Percentiles rank a stretch among this genome's conserved stretches.
Conservation (phyloP, 805 yeast species). For the Vanderwaltozyma yarrowii region DNA sequence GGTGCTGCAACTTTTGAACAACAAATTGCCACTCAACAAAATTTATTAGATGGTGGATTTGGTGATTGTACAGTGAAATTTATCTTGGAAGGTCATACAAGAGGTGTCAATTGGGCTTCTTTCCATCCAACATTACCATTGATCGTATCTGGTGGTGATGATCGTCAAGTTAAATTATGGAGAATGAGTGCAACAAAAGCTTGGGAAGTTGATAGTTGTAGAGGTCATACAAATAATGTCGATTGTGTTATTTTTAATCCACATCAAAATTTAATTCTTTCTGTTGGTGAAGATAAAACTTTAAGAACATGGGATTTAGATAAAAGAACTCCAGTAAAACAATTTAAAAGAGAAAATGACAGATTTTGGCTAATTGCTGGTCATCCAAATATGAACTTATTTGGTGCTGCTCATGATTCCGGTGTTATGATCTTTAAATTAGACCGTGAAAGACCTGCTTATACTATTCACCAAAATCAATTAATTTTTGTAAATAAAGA, state of each 20-base stretch:
- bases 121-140: slow-evolving; percentile 96
- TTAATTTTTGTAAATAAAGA: slow-evolving; percentile 71
- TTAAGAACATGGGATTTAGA: slow-evolving; percentile 95
- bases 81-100: slow-evolving; percentile 94
- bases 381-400: slow-evolving; percentile 84
- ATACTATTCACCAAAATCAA: slow-evolving; percentile 60
- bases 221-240: slow-evolving; percentile 95
- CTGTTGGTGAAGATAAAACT: slow-evolving; percentile 96
- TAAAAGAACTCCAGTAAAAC: slow-evolving; percentile 86
- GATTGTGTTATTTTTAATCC: slow-evolving; percentile 89
- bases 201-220: slow-evolving; percentile 97
- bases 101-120: slow-evolving; percentile 97
- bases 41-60: slow-evolving; percentile 84
- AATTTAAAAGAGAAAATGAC: slow-evolving; percentile 86
- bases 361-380: slow-evolving; percentile 88
- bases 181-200: slow-evolving; percentile 96
- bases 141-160: slow-evolving; percentile 96
- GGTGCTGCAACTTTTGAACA: slow-evolving; percentile 35
- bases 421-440: slow-evolving; percentile 98
- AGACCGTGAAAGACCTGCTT: slow-evolving; percentile 85
- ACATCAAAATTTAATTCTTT: slow-evolving; percentile 78
- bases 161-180: slow-evolving; percentile 91
- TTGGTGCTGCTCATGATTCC: slow-evolving; percentile 93
- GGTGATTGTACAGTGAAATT: slow-evolving; percentile 95
- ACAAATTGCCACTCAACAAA: slow-evolving; percentile 40